Evolutionary conservation across 2,329 filamentous ascomycete genomes (phyloP).

Genomic region (Periconia macrospinosa): DNA sequence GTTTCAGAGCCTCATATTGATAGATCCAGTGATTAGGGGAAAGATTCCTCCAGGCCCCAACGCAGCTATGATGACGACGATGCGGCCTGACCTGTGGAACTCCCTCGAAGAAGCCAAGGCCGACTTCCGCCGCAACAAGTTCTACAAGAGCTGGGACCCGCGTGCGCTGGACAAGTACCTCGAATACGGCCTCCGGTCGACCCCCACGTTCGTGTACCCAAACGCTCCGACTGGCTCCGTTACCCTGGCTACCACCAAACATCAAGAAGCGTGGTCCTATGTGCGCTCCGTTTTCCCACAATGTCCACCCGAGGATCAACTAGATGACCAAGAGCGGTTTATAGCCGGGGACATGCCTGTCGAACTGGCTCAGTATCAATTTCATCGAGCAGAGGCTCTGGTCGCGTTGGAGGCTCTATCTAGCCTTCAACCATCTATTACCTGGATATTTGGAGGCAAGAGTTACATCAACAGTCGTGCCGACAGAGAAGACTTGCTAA

Average conservation of each 20-base stretch:
- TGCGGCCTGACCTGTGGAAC: conserved; percentile 15
- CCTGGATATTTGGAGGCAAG: conserved; percentile 6
- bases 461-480: conserved; percentile 7
- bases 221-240: not conserved
- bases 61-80: conserved; percentile 14
- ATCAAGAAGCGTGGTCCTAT: conserved; percentile 3
- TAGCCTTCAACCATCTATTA: conserved; percentile 1
- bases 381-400: conserved; percentile 1
- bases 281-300: not conserved
- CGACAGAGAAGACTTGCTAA: not conserved
- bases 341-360: not conserved
- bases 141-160: conserved; percentile 13
- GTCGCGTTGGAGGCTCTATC: conserved; percentile 1
- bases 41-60: conserved; percentile 19
- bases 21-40: conserved; percentile 18
- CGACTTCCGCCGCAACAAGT: conserved; percentile 11
- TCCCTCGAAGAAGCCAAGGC: conserved; percentile 14
- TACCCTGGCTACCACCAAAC: not conserved
- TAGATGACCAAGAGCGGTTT: not conserved
- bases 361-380: not conserved
- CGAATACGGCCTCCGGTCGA: not conserved
- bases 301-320: not conserved
- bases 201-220: not conserved
- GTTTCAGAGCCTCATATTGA: conserved; percentile 18
- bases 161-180: conserved; percentile 1